Evolutionary conservation across 495 filamentous ascomycete genomes (phyloP).

Genomic region (Trichoderma orchidacearum): DNA sequence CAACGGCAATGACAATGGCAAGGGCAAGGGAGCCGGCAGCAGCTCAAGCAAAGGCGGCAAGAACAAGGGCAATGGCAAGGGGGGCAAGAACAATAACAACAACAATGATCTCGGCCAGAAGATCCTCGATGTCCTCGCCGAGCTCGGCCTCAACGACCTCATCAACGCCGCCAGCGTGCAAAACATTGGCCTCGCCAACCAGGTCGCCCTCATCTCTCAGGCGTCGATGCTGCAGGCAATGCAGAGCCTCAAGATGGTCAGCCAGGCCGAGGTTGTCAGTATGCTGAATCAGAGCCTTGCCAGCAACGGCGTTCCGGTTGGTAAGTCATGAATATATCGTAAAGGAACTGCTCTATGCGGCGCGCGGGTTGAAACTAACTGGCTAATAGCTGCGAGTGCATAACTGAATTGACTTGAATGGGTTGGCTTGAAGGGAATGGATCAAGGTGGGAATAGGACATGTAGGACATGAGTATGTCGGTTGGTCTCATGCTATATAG

Average conservation of each 20-base stretch:
- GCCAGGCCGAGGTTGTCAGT: neutral
- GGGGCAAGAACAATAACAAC: neutral
- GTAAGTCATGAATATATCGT: neutral
- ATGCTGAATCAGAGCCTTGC: neutral
- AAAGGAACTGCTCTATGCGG: no score
- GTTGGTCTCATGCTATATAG: no score
- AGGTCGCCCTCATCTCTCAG: neutral
- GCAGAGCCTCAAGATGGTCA: neutral
- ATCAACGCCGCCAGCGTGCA: conserved; percentile 4
- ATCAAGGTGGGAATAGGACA: no score
- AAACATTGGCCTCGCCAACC: conserved; percentile 15
- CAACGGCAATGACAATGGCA: conserved; percentile 1
- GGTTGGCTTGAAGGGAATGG: no score
- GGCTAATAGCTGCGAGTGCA: no score
- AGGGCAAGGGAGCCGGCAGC: neutral
- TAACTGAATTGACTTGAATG: no score
- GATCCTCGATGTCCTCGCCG: conserved; percentile 10
- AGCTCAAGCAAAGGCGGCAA: neutral
- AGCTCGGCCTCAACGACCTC: conserved; percentile 4
- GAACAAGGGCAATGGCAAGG: conserved; percentile 1
- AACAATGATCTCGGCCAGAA: conserved; percentile 2
- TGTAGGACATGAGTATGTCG: no score
- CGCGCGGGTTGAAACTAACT: no score
- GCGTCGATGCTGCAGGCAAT: neutral
- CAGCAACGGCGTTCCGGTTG: neutral